A percentile compares a stretch with the other conserved stretches of the same genome.
Evolutionary conservation across 495 filamentous ascomycete genomes (phyloP).

Genomic region (Penicillium lagena): DNA sequence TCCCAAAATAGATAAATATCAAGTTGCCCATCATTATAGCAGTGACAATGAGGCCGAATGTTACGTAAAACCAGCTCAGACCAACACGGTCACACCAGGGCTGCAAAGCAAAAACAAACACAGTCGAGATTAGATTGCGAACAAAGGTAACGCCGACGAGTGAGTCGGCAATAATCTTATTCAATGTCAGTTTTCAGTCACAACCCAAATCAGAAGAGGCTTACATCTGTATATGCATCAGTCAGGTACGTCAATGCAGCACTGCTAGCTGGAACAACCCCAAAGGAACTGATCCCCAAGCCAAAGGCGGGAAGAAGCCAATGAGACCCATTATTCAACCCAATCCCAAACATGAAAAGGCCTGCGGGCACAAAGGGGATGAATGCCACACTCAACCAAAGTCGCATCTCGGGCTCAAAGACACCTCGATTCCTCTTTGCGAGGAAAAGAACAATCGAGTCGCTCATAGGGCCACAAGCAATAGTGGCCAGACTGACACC

Average conservation of each 20-base stretch:
- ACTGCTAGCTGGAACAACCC: constrained; percentile 17
- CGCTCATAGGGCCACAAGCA: constrained; percentile 26
- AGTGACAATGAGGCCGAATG: constrained; percentile 10
- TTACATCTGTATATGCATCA: constrained; percentile 30
- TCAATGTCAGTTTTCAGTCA: background rate
- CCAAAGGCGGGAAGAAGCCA: constrained; percentile 26
- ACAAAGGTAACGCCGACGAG: constrained; percentile 27
- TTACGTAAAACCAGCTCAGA: constrained; percentile 15
- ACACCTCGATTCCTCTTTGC: constrained; percentile 27
- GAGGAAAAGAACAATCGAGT: constrained; percentile 19
- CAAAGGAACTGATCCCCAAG: constrained; percentile 16
- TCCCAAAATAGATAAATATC: constrained; percentile 17
- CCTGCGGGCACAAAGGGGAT: constrained; percentile 19
- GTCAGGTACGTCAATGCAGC: constrained; percentile 27
- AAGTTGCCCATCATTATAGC: constrained; percentile 12
- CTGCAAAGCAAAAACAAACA: constrained; percentile 25
- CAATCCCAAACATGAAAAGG: constrained; percentile 27
- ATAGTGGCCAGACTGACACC: constrained; percentile 26
- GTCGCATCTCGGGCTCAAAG: constrained; percentile 31
- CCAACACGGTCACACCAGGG: constrained; percentile 23
- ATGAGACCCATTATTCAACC: constrained; percentile 18
- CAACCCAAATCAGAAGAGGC: background rate
- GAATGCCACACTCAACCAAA: constrained; percentile 19
- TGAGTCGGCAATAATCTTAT: constrained; percentile 27
- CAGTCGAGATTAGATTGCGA: constrained; percentile 21